Percentiles rank a stretch among this genome's conserved stretches.
Conservation (phyloP, 805 yeast genomes). For the Komagataella populi region DNA sequence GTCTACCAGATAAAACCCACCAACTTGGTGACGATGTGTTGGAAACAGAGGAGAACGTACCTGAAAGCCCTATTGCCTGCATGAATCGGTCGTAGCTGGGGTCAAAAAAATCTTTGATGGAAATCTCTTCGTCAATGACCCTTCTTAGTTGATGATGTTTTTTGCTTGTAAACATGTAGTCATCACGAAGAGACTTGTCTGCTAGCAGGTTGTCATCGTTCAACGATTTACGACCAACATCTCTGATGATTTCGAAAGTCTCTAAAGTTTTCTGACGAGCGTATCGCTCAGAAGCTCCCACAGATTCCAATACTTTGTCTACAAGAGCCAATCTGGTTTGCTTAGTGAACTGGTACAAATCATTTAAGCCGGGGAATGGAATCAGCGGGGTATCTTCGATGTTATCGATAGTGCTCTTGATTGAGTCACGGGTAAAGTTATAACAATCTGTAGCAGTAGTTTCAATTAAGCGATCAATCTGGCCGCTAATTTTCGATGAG, state of each 20-base stretch:
- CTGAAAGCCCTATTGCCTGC: constrained; percentile 26
- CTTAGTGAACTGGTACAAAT: constrained; percentile 54
- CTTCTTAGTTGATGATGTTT: constrained; percentile 48
- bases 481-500: constrained; percentile 41
- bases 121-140: constrained; percentile 44
- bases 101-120: constrained; percentile 66
- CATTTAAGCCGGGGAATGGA: constrained; percentile 48
- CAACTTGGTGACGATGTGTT: neutral
- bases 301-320: constrained; percentile 49
- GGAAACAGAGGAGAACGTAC: neutral
- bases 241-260: constrained; percentile 49
- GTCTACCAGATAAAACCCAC: constrained; percentile 1
- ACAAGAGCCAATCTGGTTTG: constrained; percentile 58
- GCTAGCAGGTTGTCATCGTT: constrained; percentile 42
- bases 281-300: constrained; percentile 47
- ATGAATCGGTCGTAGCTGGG: constrained; percentile 54
- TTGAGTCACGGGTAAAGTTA: constrained; percentile 39
- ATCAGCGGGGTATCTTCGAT: constrained; percentile 21
- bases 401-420: constrained; percentile 35
- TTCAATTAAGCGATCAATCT: constrained; percentile 54
- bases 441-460: constrained; percentile 42
- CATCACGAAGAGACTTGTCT: constrained; percentile 52
- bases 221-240: constrained; percentile 48
- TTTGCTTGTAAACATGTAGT: constrained; percentile 67
- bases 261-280: constrained; percentile 50